A percentile compares a stretch with the other conserved stretches of the same genome.
phyloP scores from a whole-genome alignment of 73 alveolate species.

The Diophrys sp. region DNA sequence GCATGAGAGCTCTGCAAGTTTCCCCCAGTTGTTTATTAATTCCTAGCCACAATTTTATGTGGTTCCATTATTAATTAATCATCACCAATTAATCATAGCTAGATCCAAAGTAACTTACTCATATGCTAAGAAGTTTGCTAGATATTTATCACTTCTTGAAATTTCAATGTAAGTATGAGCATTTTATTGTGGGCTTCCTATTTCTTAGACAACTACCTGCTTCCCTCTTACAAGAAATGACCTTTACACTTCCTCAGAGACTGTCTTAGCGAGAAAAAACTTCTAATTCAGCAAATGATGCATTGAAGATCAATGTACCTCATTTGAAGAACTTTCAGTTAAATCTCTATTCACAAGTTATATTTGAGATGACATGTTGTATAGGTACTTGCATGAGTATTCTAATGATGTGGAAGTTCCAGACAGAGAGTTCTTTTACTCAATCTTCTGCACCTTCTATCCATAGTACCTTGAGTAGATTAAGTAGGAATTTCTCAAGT shows the following conservation, averaged over 20 bases:
- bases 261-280: not conserved
- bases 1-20: no score
- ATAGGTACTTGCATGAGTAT: not conserved
- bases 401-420: not conserved
- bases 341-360: not conserved
- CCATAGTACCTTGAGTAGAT: not conserved
- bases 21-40: no score
- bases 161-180: not conserved
- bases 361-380: not conserved
- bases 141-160: conserved; percentile 5
- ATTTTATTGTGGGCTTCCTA: no score
- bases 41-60: no score
- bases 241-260: conserved; percentile 3
- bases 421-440: not conserved
- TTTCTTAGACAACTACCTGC: not conserved
- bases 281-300: not conserved
- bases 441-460: not conserved
- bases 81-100: no score
- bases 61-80: no score
- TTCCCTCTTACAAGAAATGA: conserved; percentile 4
- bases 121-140: not conserved
- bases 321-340: conserved; percentile 1
- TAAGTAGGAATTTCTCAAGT: not conserved
- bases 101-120: not conserved
- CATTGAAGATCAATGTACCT: not conserved